Evolutionary conservation across 257 asterid species (phyloP).

Genomic region (Cynanchum wilfordii): DNA sequence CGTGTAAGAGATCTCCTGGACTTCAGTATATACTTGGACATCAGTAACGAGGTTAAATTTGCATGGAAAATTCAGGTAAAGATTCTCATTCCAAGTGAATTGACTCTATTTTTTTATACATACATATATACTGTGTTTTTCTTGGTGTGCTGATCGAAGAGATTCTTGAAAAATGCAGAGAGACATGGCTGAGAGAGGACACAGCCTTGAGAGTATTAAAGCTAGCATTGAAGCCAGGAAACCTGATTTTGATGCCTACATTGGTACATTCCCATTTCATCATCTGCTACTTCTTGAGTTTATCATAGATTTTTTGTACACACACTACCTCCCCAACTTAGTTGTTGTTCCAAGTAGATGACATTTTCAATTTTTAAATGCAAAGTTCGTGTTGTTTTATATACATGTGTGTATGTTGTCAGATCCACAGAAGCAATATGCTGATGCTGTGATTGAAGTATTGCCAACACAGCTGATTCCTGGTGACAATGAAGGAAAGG

Average conservation of each 20-base stretch:
- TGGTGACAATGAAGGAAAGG: constrained; percentile 88
- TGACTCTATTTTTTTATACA: not conserved
- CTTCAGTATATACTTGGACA: constrained; percentile 94
- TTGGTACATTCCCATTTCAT: constrained; percentile 43
- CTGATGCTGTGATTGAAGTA: constrained; percentile 90
- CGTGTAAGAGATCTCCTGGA: constrained; percentile 96
- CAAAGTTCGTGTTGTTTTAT: too few species aligned
- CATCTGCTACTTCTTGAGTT: not conserved
- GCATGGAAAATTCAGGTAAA: constrained; percentile 76
- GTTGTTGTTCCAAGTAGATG: too few species aligned
- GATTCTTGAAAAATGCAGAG: constrained; percentile 50
- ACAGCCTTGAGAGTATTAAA: constrained; percentile 95
- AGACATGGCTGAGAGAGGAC: constrained; percentile 99
- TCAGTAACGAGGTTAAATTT: constrained; percentile 93
- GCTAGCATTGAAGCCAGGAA: constrained; percentile 96
- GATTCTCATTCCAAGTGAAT: not conserved
- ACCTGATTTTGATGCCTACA: constrained; percentile 92
- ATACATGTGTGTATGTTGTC: constrained; percentile 5
- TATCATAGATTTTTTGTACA: not conserved
- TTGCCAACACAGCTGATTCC: constrained; percentile 90
- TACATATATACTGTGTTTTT: not conserved
- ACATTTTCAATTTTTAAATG: too few species aligned
- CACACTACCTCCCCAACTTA: not conserved
- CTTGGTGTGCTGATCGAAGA: not conserved
- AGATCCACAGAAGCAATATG: constrained; percentile 96